Evolutionary conservation across 108 stramenopile genomes (phyloP).

Genomic region (Fistulifera pelliculosa): DNA sequence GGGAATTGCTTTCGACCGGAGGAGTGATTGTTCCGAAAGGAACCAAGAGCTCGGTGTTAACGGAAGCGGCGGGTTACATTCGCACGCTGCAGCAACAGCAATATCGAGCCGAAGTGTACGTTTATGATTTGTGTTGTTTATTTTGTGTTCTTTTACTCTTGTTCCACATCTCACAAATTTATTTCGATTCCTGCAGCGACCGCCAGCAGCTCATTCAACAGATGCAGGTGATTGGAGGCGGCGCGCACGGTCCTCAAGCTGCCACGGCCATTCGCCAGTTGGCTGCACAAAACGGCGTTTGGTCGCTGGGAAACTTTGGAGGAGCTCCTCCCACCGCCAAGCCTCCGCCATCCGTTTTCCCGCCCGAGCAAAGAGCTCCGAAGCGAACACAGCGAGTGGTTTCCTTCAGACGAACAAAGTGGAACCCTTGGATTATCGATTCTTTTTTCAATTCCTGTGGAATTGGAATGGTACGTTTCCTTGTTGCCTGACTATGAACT

Average conservation of each 20-base stretch:
- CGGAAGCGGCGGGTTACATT: constrained; percentile 85
- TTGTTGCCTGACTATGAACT: constrained; percentile 11
- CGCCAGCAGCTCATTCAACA: constrained; percentile 68
- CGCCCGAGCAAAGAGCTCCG: not conserved
- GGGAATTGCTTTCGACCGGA: constrained; percentile 60
- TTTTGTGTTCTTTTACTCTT: not conserved
- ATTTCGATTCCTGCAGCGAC: constrained; percentile 24
- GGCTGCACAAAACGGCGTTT: constrained; percentile 55
- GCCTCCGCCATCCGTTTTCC: constrained; percentile 34
- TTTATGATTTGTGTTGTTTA: not conserved
- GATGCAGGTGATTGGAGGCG: constrained; percentile 70
- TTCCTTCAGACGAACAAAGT: constrained; percentile 15
- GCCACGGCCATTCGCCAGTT: constrained; percentile 45
- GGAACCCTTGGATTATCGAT: constrained; percentile 61
- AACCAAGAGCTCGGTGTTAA: constrained; percentile 80
- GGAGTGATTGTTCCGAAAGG: constrained; percentile 88
- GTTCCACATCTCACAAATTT: not conserved
- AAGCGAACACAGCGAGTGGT: not conserved
- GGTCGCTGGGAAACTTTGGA: constrained; percentile 64
- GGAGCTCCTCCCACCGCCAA: constrained; percentile 55
- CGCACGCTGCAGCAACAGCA: constrained; percentile 81
- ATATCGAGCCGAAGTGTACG: constrained; percentile 72
- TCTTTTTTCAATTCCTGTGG: constrained; percentile 68
- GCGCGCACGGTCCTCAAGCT: constrained; percentile 68
- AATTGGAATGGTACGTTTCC: constrained; percentile 43